Evolutionary conservation across 768 basidiomycete species (phyloP), one percentile per base, ranked within the genome.

Genomic region (Rhodotorula taiwanensis): DNA sequence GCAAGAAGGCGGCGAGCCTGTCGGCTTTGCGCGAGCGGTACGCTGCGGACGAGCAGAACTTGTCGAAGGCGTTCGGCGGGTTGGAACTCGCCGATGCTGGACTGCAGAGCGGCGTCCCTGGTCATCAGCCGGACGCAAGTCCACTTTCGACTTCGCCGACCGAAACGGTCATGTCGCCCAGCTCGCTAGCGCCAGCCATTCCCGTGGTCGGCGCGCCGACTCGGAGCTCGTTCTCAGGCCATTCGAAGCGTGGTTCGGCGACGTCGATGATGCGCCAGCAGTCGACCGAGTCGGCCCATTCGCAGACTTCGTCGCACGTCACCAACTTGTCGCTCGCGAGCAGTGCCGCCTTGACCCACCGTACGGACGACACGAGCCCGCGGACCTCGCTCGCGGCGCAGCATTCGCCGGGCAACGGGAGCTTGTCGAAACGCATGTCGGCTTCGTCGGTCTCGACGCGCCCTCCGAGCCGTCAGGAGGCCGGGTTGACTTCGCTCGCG

Each of bases 1-100:
- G 75, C 41, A 68, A 76, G 13, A 76, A 76, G 62, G 76, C 74
- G 14, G 73, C 70, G 39, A 77, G 75, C 42, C 62, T 78, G 36
- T 70, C 66, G 23, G 62, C 65, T 33, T 51, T 77, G 30, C 60
- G 72, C 43, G 70, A 74, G 44, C 53, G 62, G 27, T 74, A 73
- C 50, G 64, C 69, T 45, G 45, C 43, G 13, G 73, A 72, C 36
- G 36, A 10, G 10, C 36, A 39, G n/a, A n/a, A n/a, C n/a, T n/a
- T n/a, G n/a, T n/a, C n/a, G n/a, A n/a, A n/a, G n/a, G n/a, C n/a
- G n/a, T n/a, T n/a, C n/a, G n/a, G n/a, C n/a, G n/a, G n/a, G n/a
- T n/a, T n/a, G n/a, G n/a, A n/a, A n/a, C n/a, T n/a, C n/a, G n/a
- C n/a, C n/a, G n/a, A n/a, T n/a, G n/a, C n/a, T n/a, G n/a, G n/a